Evolutionary conservation across 768 basidiomycete genomes (phyloP).

Genomic region (Sistotremastrum suecicum): DNA sequence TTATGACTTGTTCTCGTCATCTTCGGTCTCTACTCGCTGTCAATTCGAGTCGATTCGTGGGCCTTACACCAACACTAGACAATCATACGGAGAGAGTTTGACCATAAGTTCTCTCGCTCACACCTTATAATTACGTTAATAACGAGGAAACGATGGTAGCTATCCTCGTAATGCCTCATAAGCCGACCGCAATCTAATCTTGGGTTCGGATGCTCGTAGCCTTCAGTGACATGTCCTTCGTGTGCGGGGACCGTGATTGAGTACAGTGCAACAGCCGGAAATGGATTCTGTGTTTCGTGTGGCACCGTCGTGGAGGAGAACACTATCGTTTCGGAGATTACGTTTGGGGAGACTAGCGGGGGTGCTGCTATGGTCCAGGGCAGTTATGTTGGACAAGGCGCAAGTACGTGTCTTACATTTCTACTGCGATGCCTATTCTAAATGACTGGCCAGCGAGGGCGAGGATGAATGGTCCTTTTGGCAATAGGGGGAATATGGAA

Average conservation of each 20-base stretch:
- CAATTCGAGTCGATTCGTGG: too few species aligned
- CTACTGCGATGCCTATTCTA: not conserved
- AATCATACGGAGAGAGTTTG: too few species aligned
- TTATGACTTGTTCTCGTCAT: too few species aligned
- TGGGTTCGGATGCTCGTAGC: too few species aligned
- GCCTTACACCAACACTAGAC: too few species aligned
- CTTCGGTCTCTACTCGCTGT: too few species aligned
- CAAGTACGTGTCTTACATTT: constrained; percentile 47
- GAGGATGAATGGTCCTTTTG: constrained; percentile 68
- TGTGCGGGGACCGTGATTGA: constrained; percentile 79
- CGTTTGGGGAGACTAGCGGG: constrained; percentile 84
- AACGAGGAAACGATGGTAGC: too few species aligned
- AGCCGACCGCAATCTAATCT: too few species aligned
- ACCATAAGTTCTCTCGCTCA: too few species aligned
- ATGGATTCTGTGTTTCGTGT: constrained; percentile 75
- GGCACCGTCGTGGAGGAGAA: constrained; percentile 90
- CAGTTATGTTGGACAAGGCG: constrained; percentile 78
- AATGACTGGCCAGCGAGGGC: constrained; percentile 46
- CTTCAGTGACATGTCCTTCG: too few species aligned
- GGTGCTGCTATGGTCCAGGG: constrained; percentile 96
- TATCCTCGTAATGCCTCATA: too few species aligned
- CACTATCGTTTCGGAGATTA: constrained; percentile 84
- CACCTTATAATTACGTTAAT: too few species aligned
- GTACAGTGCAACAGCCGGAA: constrained; percentile 72
- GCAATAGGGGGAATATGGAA: constrained; percentile 64